Base-by-base conservation (phyloP, 148 eudicot species). In the Polygonum aviculare region DNA sequence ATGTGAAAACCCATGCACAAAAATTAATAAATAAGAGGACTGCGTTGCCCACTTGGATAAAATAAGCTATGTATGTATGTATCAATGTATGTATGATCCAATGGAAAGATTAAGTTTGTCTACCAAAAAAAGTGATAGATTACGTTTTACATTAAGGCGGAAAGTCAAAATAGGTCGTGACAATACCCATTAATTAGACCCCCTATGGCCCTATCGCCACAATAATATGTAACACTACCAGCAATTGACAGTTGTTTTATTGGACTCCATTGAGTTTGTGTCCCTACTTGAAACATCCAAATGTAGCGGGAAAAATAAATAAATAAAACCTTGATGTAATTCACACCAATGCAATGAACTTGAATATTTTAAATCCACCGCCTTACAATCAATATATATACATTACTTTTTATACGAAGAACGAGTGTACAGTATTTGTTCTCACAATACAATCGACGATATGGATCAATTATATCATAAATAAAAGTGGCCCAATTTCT, bases 151-250 rank as follows among this genome's bases (percentile, higher is more conserved):
- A 16, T 1, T 4, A n/a, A 39, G 49, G 49, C 26, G 18, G 9
- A 39, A 40, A 38, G 74, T 70, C 74, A 36, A 70, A 70, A 70
- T 15, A 70, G 69, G 26, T 62, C 36, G 69, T 62, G 69, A 62
- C 69, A 26, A 31, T 5, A 62, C 5, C 69, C 31, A 26, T 26
- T 26, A 26, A 26, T 60, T 62, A 62, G 69, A 62, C 36, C 15
- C 31, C 36, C 10, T 11, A 62, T 22, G 69, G 31, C 15, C 36
- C 10, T 11, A 62, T 22, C 38, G 31, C 15, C 10, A 26, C 22
- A 62, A 62, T 7, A 22, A 62, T 10, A 62, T 55, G 4, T 55
- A 19, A 19, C 10, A 55, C 8, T n/a, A 55, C 60, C 6, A 31
- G 38, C 69, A 26, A 5, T 31, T 4, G 69, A 62, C 69, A 62